Evolutionary conservation across 371 early-diverging fungal genomes (phyloP).

Genomic region (Mucor sp.): DNA sequence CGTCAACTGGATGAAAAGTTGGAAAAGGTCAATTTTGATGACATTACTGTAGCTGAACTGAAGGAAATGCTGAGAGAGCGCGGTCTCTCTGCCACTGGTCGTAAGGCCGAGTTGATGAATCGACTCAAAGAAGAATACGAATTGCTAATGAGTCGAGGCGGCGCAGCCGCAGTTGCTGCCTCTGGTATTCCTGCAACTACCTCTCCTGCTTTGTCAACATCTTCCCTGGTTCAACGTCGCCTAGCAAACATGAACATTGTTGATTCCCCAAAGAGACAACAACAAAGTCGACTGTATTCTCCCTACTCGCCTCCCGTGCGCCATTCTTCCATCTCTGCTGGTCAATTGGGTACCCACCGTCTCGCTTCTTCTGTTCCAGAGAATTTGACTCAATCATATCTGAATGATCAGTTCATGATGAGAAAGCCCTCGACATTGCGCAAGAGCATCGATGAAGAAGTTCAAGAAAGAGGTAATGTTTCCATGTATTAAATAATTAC

Average conservation of each 20-base stretch:
- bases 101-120: constrained; percentile 63
- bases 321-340: not conserved
- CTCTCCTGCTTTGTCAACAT: not conserved
- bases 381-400: not conserved
- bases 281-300: not conserved
- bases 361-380: constrained; percentile 18
- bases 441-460: constrained; percentile 8
- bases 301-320: constrained; percentile 10
- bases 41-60: constrained; percentile 71
- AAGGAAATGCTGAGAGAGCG: constrained; percentile 67
- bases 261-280: constrained; percentile 2
- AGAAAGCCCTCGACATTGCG: constrained; percentile 10
- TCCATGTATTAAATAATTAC: not conserved
- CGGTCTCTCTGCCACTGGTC: constrained; percentile 61
- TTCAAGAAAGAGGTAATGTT: not conserved
- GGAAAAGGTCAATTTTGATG: constrained; percentile 64
- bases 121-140: constrained; percentile 59
- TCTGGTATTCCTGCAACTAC: not conserved
- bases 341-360: not conserved
- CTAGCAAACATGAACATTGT: constrained; percentile 6
- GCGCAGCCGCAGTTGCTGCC: not conserved
- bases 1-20: constrained; percentile 41
- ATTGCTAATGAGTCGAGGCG: not conserved
- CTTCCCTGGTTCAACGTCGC: constrained; percentile 2
- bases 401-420: constrained; percentile 26